phyloP scores from a whole-genome alignment of 2,329 filamentous ascomycete genomes.

The Claviceps lovelessii region DNA sequence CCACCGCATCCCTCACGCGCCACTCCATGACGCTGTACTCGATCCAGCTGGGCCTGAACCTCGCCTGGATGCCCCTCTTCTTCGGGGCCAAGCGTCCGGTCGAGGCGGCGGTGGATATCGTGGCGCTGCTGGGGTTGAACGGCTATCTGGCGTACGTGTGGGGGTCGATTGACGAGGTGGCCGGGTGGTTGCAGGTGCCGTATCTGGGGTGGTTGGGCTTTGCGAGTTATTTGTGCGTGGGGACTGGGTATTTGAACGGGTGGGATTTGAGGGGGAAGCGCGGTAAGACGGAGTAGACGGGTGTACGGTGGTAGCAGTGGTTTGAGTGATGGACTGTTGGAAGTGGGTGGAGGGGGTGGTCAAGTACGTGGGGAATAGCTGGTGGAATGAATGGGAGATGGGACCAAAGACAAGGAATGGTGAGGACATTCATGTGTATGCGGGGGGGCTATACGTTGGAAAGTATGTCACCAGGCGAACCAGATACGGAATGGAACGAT shows the following conservation, averaged over 20 bases:
- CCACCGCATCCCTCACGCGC: slow-evolving; percentile 44
- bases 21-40: slow-evolving; percentile 67
- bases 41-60: slow-evolving; percentile 70
- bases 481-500: too few species aligned
- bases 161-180: slow-evolving; percentile 56
- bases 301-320: too few species aligned
- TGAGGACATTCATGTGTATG: too few species aligned
- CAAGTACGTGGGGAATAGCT: too few species aligned
- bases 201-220: slow-evolving; percentile 81
- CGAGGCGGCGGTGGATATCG: slow-evolving; percentile 61
- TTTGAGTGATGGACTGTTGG: too few species aligned
- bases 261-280: slow-evolving; percentile 41
- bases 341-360: too few species aligned
- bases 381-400: too few species aligned
- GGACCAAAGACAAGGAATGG: too few species aligned
- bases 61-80: slow-evolving; percentile 87
- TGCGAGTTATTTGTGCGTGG: slow-evolving; percentile 69
- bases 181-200: slow-evolving; percentile 62
- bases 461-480: too few species aligned
- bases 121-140: slow-evolving; percentile 56
- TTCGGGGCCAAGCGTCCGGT: slow-evolving; percentile 63
- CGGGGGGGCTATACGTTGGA: too few species aligned
- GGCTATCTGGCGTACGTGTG: slow-evolving; percentile 64
- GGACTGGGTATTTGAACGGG: slow-evolving; percentile 51
- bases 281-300: slow-evolving; percentile 5